phyloP scores from a whole-genome alignment of 2,329 filamentous ascomycete species.

The Trichoderma sp. region DNA sequence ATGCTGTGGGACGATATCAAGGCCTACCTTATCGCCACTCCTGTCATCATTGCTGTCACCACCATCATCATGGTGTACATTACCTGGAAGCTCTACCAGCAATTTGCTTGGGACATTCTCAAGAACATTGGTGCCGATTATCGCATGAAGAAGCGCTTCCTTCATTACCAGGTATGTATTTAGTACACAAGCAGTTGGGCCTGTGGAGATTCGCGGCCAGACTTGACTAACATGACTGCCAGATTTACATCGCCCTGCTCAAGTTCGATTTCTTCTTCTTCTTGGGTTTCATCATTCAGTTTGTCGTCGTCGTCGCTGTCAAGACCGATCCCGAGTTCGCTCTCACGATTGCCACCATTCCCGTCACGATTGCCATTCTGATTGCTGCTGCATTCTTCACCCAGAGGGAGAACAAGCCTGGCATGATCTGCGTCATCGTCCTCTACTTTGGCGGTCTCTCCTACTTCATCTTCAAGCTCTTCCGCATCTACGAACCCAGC shows the following conservation, averaged over 20 bases:
- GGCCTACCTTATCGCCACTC: constrained; percentile 82
- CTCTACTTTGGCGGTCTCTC: constrained; percentile 86
- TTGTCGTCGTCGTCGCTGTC: constrained; percentile 83
- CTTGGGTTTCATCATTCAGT: constrained; percentile 96
- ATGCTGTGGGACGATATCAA: constrained; percentile 69
- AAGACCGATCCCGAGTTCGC: constrained; percentile 73
- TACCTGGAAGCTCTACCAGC: constrained; percentile 95
- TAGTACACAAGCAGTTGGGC: not conserved
- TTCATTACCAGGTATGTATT: constrained; percentile 81
- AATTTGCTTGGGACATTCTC: constrained; percentile 99
- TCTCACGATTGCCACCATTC: constrained; percentile 85
- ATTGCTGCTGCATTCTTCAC: constrained; percentile 83
- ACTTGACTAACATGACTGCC: constrained; percentile 26
- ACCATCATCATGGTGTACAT: constrained; percentile 73
- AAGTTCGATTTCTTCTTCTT: constrained; percentile 99
- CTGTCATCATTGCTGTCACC: constrained; percentile 75
- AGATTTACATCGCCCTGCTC: constrained; percentile 96
- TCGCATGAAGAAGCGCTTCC: constrained; percentile 92
- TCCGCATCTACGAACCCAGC: constrained; percentile 81
- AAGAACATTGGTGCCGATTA: constrained; percentile 98
- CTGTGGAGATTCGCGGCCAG: not conserved
- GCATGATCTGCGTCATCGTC: constrained; percentile 77
- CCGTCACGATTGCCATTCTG: constrained; percentile 86
- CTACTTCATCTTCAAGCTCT: constrained; percentile 98
- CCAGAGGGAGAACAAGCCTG: constrained; percentile 74